Base-by-base conservation (phyloP, 2,329 filamentous ascomycete genomes). In the Arachnomyces sp. region DNA sequence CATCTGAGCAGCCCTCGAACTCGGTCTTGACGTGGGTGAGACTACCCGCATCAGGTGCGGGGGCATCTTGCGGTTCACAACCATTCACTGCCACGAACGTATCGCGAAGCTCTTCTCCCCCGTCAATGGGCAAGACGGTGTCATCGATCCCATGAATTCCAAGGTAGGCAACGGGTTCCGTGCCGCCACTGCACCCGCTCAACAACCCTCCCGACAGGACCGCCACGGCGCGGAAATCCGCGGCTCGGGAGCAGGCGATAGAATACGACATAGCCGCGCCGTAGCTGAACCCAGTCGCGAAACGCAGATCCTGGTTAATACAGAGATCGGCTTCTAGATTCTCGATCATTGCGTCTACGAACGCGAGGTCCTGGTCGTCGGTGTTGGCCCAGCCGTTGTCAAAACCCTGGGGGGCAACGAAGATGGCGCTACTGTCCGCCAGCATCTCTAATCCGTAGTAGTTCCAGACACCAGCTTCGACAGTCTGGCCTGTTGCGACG, bases 351-450 rank as follows among this genome's bases (percentile, higher is more conserved):
- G 14, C 14, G 11, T 31, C 28, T 16, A 29, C 17, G 25, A 38
- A 38, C 8, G 32, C 17, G 1, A 41, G 13, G 17, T 41, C 32
- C 15, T 36, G 9, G 16, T 21, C 31, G 38, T 18, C n/a, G 14
- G 18, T 25, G 31, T 40, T 34, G 15, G 30, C 25, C 36, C 12
- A 38, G 36, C 28, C 36, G 31, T 38, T 38, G 15, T 38, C 21
- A 2, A 38, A 6, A 14, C 36, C 36, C 12, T 38, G 21, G 5
- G 36, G 36, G 14, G 36, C 36, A 12, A 38, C 36, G 14, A 38
- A 38, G 25, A 38, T 38, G n/a, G 28, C 28, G 14, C 15, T 30
- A 9, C 18, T 28, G n/a, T 28, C 16, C 7, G 25, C 36, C 18
- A 15, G 5, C 7, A 13, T 28, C 9, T 29, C 25, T 18, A 37